Evolutionary conservation across 495 filamentous ascomycete genomes (phyloP).

Genomic region (Trichocladium uniseriatum): DNA sequence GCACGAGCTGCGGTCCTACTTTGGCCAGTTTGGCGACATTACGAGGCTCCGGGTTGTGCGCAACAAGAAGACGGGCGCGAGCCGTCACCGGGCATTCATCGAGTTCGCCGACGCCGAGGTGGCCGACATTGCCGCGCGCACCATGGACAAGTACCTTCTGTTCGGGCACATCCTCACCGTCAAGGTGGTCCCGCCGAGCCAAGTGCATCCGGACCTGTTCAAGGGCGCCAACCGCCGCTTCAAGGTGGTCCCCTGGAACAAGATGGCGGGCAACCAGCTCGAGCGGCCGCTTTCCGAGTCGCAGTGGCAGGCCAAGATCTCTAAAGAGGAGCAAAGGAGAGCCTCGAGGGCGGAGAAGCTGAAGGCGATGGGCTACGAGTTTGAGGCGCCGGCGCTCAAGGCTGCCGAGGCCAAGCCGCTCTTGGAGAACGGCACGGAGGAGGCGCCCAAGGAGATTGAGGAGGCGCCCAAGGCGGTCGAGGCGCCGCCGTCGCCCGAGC

Average conservation of each 20-base stretch:
- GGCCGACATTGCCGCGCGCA: constrained; percentile 79
- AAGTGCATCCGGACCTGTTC: constrained; percentile 73
- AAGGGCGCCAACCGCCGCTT: constrained; percentile 81
- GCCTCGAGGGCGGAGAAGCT: constrained; percentile 59
- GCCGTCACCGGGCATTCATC: constrained; percentile 88
- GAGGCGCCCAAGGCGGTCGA: constrained; percentile 23
- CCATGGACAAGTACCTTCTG: constrained; percentile 96
- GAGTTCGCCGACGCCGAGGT: constrained; percentile 73
- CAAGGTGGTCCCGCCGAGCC: constrained; percentile 61
- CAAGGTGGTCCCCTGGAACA: constrained; percentile 78
- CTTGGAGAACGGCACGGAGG: constrained; percentile 30
- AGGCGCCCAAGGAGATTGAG: constrained; percentile 24
- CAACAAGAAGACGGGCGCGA: constrained; percentile 77
- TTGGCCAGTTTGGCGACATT: constrained; percentile 88
- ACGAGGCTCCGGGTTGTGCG: constrained; percentile 75
- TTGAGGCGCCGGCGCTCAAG: constrained; percentile 65
- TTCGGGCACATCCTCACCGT: constrained; percentile 88
- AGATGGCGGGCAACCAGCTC: constrained; percentile 64
- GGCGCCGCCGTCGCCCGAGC: constrained; percentile 11
- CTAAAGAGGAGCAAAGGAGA: constrained; percentile 60
- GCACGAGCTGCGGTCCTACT: constrained; percentile 87
- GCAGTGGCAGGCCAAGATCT: constrained; percentile 63
- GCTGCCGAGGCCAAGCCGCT: constrained; percentile 38
- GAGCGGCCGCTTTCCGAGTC: constrained; percentile 58
- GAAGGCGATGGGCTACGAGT: constrained; percentile 76